These are phyloP conservation scores for Closterium sp. DNA, from an alignment of 139 green algal species.

Conservation along the genomic window DNA sequence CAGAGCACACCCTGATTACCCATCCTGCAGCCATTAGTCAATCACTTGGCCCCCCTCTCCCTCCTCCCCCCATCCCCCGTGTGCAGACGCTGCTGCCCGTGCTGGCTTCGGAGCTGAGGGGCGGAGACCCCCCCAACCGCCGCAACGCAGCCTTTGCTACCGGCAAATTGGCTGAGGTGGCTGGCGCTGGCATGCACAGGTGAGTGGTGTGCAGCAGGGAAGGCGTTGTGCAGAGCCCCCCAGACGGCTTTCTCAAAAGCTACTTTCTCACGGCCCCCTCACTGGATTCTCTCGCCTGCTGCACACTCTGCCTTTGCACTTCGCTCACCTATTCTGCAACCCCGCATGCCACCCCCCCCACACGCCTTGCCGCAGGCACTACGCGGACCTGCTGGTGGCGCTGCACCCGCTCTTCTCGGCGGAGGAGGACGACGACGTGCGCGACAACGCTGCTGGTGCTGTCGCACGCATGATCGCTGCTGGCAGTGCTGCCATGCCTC, in stretches of 20 bases:
- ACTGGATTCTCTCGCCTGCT: too few species aligned
- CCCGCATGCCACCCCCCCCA: background rate
- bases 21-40: background rate
- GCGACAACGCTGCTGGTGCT: slow-evolving; percentile 72
- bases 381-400: slow-evolving; percentile 42
- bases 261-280: too few species aligned
- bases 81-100: slow-evolving; percentile 53
- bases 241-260: too few species aligned
- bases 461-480: slow-evolving; percentile 63
- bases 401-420: slow-evolving; percentile 68
- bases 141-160: slow-evolving; percentile 71
- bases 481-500: slow-evolving; percentile 38
- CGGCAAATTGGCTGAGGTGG: slow-evolving; percentile 56
- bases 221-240: too few species aligned
- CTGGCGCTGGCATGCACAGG: background rate
- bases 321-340: background rate
- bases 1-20: background rate
- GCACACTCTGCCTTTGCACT: too few species aligned
- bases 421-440: slow-evolving; percentile 54
- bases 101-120: slow-evolving; percentile 64
- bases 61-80: background rate
- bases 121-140: slow-evolving; percentile 61
- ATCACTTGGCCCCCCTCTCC: background rate
- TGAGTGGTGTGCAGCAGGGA: too few species aligned
- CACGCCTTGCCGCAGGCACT: slow-evolving; percentile 53